Percentiles rank a stretch among this genome's conserved stretches.
phyloP scores from a whole-genome alignment of 2,329 filamentous ascomycete genomes.

The Botrytis paeoniae region DNA sequence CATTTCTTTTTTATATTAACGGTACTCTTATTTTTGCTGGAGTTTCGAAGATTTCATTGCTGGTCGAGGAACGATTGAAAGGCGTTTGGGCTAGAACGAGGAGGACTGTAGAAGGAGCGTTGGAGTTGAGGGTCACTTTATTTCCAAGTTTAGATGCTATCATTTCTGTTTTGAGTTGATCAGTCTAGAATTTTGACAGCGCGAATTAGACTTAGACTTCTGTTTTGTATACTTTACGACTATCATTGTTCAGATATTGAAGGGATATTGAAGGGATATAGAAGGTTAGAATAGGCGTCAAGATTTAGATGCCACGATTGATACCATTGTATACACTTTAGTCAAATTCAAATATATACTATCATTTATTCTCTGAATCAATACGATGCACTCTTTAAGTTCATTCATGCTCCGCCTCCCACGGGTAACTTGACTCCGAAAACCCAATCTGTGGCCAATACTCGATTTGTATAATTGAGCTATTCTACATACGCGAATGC shows the following conservation, averaged over 20 bases:
- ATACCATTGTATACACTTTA: background rate
- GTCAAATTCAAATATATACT: background rate
- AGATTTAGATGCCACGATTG: background rate
- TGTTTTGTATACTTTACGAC: background rate
- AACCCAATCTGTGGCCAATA: no score
- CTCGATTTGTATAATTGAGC: no score
- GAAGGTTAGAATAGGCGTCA: background rate
- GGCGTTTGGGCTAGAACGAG: background rate
- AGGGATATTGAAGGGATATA: no score
- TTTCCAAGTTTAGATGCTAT: background rate
- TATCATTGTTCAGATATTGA: background rate
- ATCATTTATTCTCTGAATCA: background rate
- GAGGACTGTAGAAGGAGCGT: background rate
- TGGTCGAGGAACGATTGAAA: background rate
- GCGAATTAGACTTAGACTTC: background rate
- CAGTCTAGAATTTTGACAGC: background rate
- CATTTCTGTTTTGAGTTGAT: no score
- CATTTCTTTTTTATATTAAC: background rate
- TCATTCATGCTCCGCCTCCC: background rate
- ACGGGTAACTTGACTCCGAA: background rate
- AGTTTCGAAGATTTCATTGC: background rate
- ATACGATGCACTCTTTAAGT: accelerated
- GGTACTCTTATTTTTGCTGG: background rate
- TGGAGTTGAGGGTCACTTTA: background rate
- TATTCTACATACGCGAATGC: no score